Conservation (phyloP, 2,329 filamentous ascomycete species). For the Clonostachys chloroleuca region DNA sequence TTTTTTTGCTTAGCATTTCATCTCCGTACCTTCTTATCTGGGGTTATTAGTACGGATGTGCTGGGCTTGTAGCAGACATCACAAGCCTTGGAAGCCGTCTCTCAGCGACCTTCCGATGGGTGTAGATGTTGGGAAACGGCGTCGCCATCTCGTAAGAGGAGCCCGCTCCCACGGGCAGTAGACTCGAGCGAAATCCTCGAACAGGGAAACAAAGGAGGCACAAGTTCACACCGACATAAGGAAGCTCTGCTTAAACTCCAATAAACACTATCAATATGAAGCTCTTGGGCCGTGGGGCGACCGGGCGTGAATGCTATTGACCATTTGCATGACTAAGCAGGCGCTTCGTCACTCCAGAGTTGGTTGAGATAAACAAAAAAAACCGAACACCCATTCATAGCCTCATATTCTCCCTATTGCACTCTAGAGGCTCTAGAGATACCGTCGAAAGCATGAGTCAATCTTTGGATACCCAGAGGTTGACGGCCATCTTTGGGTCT, state of each 20-base stretch:
- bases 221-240: too few relatives aligned
- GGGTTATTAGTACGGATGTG: slow-evolving; percentile 81
- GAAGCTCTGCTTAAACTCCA: too few relatives aligned
- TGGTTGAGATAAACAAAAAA: background rate
- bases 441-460: slow-evolving; percentile 26
- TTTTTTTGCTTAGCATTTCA: background rate
- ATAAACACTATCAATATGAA: too few relatives aligned
- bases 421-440: too few relatives aligned
- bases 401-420: too few relatives aligned
- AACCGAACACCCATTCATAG: background rate
- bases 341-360: background rate
- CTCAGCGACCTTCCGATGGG: slow-evolving; percentile 82
- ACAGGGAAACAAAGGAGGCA: too few relatives aligned
- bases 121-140: slow-evolving; percentile 71
- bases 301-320: too few relatives aligned
- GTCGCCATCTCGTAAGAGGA: slow-evolving; percentile 28
- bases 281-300: too few relatives aligned
- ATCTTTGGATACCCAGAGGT: slow-evolving; percentile 42
- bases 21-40: slow-evolving; percentile 74
- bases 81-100: slow-evolving; percentile 75
- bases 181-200: too few relatives aligned
- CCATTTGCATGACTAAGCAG: background rate
- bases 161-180: too few relatives aligned
- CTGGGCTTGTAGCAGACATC: slow-evolving; percentile 89
- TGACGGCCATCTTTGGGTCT: slow-evolving; percentile 47